Evolutionary conservation across 257 asterid genomes (phyloP).

Genomic region (Thymus quinquecostatus): DNA sequence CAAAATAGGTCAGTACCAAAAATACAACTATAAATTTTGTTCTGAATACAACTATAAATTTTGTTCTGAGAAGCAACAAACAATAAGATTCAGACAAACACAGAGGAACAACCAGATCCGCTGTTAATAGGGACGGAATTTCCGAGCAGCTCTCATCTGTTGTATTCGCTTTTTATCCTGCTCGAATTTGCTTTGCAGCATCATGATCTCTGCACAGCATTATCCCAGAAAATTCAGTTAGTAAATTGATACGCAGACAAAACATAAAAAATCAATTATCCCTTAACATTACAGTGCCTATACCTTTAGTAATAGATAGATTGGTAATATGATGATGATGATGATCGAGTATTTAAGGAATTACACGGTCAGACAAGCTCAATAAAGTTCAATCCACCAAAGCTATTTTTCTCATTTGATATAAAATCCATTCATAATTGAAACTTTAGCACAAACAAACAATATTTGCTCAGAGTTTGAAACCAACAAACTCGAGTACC

Average conservation of each 20-base stretch:
- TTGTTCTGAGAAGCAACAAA: too few species aligned
- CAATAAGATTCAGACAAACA: not conserved
- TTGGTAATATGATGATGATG: too few species aligned
- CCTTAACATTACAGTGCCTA: not conserved
- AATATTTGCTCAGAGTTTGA: too few species aligned
- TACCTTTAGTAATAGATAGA: too few species aligned
- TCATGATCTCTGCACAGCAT: constrained; percentile 72
- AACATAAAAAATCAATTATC: not conserved
- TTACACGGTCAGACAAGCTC: too few species aligned
- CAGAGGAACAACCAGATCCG: not conserved
- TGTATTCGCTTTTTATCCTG: constrained; percentile 94
- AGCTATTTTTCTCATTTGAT: too few species aligned
- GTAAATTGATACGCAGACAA: not conserved
- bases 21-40: not conserved
- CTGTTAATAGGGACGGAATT: constrained; percentile 73
- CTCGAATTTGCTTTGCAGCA: constrained; percentile 90
- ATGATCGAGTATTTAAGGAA: too few species aligned
- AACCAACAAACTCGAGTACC: too few species aligned
- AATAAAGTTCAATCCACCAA: too few species aligned
- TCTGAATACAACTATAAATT: not conserved
- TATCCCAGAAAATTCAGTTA: not conserved
- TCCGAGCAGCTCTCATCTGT: constrained; percentile 85
- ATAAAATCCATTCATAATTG: too few species aligned
- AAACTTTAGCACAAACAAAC: too few species aligned
- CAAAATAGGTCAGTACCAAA: too few species aligned